These are phyloP conservation scores for Fusarium nematophilum DNA, from an alignment of 2,329 filamentous ascomycete species.

Conservation along the genomic window DNA sequence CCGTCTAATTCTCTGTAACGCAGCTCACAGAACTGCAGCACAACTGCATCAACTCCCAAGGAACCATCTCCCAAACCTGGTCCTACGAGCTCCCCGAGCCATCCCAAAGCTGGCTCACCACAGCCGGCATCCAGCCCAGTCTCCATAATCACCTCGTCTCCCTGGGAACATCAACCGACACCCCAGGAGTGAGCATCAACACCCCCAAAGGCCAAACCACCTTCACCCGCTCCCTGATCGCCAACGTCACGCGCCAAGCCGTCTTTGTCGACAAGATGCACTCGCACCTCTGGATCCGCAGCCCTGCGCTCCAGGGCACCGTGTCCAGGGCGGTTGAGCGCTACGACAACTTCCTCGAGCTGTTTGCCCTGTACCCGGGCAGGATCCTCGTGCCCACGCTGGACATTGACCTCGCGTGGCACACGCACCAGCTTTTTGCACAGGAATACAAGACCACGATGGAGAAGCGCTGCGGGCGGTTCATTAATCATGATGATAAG, in stretches of 20 bases:
- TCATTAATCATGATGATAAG: constrained; percentile 45
- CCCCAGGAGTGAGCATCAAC: background rate
- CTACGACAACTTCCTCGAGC: constrained; percentile 51
- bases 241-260: constrained; percentile 46
- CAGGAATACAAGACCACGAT: constrained; percentile 38
- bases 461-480: constrained; percentile 32
- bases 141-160: constrained; percentile 13
- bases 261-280: constrained; percentile 55
- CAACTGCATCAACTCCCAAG: constrained; percentile 26
- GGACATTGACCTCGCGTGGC: constrained; percentile 56
- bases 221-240: constrained; percentile 6
- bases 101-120: constrained; percentile 1
- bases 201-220: background rate
- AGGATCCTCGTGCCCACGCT: constrained; percentile 52
- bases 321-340: constrained; percentile 49
- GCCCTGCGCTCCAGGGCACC: constrained; percentile 49
- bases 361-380: constrained; percentile 50
- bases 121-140: background rate
- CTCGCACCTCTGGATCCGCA: constrained; percentile 51
- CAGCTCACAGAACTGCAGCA: constrained; percentile 20
- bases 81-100: background rate
- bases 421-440: constrained; percentile 54
- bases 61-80: constrained; percentile 23
- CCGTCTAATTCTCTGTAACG: fast-evolving
- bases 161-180: constrained; percentile 4